Conservation (phyloP, 139 green algal genomes). For the Deuterostichococcus epilithicus region DNA sequence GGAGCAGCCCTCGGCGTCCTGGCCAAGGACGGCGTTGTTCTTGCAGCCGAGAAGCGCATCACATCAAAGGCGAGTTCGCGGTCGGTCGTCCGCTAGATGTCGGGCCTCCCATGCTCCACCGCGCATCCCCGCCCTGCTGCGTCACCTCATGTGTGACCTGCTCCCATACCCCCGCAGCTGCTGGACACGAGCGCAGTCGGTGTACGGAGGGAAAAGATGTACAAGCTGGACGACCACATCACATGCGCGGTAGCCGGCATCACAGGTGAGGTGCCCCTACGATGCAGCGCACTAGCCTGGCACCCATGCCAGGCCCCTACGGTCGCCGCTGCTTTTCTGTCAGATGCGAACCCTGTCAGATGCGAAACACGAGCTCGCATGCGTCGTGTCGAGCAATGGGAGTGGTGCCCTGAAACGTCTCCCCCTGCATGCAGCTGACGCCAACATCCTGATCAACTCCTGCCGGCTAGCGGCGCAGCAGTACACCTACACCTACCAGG, state of each 20-base stretch:
- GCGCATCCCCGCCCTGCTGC: not conserved
- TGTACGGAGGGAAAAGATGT: slow-evolving; percentile 96
- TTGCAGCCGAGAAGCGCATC: slow-evolving; percentile 98
- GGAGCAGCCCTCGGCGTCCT: slow-evolving; percentile 89
- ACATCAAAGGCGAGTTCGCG: slow-evolving; percentile 81
- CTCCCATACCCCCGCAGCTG: slow-evolving; percentile 53
- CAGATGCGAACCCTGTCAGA: too few relatives aligned
- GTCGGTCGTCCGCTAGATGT: not conserved
- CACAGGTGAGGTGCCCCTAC: slow-evolving; percentile 55
- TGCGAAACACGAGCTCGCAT: too few relatives aligned
- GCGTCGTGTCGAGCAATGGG: not conserved
- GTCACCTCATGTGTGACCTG: too few relatives aligned
- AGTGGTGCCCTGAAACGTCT: not conserved
- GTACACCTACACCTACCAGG: slow-evolving; percentile 87
- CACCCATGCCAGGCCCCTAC: too few relatives aligned
- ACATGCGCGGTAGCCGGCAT: slow-evolving; percentile 93
- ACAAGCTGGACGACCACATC: slow-evolving; percentile 96
- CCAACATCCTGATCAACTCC: slow-evolving; percentile 98
- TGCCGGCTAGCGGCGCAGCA: slow-evolving; percentile 80
- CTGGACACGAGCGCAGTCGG: slow-evolving; percentile 87
- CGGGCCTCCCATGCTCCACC: too few relatives aligned
- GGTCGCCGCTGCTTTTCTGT: too few relatives aligned
- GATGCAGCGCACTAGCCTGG: too few relatives aligned
- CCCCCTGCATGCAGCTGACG: slow-evolving; percentile 68
- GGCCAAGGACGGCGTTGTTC: slow-evolving; percentile 86